phyloP scores from a whole-genome alignment of 169 alveolate species.

The Toxoplasma gondii region DNA sequence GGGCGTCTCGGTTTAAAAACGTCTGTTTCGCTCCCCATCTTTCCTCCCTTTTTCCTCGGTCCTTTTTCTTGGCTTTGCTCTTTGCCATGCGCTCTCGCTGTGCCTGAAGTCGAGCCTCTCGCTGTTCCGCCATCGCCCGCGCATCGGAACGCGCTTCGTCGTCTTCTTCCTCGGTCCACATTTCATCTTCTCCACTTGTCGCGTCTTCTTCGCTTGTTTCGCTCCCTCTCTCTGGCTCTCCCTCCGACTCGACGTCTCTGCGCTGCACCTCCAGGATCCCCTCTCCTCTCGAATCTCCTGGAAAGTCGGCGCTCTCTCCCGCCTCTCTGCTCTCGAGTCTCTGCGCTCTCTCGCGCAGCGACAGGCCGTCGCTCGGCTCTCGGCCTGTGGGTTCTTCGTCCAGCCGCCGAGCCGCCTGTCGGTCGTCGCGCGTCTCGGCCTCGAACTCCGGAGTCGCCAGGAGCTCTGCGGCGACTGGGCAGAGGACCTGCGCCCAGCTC shows the following conservation, averaged over 20 bases:
- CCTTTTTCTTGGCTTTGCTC: background rate
- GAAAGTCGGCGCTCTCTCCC: background rate
- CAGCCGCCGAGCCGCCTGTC: background rate
- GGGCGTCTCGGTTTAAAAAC: background rate
- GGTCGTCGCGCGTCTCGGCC: background rate
- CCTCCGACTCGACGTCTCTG: background rate
- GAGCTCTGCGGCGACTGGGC: background rate
- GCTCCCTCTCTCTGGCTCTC: background rate
- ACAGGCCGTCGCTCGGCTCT: background rate
- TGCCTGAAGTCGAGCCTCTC: background rate
- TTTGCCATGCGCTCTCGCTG: background rate
- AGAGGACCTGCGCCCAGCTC: conserved; percentile 2
- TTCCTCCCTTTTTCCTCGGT: too few species aligned
- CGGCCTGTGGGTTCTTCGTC: background rate
- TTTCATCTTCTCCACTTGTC: background rate
- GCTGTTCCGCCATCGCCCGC: background rate
- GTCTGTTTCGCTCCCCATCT: background rate
- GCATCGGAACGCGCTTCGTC: conserved; percentile 4
- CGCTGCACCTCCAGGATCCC: background rate
- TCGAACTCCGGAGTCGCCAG: background rate
- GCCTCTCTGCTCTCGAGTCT: background rate
- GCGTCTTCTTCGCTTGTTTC: background rate
- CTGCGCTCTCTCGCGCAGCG: background rate
- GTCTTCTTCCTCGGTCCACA: background rate
- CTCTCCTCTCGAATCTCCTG: background rate